Conservation (phyloP, 164 flowering plant genomes). For the Nymphaea thermarum region DNA sequence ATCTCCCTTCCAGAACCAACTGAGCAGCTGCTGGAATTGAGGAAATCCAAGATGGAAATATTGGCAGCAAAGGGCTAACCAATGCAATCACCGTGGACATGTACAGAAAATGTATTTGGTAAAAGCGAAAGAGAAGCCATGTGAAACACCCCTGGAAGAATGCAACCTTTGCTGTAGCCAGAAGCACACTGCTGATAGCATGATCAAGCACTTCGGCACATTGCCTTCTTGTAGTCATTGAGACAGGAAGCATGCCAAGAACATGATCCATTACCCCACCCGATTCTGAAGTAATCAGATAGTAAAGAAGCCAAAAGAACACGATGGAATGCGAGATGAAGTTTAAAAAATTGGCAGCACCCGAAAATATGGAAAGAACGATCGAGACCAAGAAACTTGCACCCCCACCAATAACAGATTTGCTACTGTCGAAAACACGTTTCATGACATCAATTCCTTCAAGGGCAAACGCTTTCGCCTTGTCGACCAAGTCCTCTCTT, state of each 20-base stretch:
- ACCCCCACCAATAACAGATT: slow-evolving; percentile 57
- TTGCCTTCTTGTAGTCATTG: slow-evolving; percentile 38
- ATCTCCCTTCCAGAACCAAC: slow-evolving; percentile 60
- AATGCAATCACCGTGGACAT: slow-evolving; percentile 80
- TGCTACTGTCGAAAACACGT: slow-evolving; percentile 54
- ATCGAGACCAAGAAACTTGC: slow-evolving; percentile 49
- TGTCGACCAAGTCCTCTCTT: slow-evolving; percentile 66
- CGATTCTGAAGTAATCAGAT: slow-evolving; percentile 82
- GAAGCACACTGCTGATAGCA: slow-evolving; percentile 75
- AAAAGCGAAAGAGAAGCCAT: slow-evolving; percentile 86
- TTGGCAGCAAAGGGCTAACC: slow-evolving; percentile 67
- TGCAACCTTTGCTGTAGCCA: slow-evolving; percentile 83
- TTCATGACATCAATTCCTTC: slow-evolving; percentile 63
- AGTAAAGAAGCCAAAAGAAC: slow-evolving; percentile 84
- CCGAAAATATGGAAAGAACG: slow-evolving; percentile 53
- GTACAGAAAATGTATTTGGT: slow-evolving; percentile 71
- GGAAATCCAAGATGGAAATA: slow-evolving; percentile 72
- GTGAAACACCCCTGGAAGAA: slow-evolving; percentile 87
- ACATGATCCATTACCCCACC: slow-evolving; percentile 96
- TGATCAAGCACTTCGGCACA: slow-evolving; percentile 84
- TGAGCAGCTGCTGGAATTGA: slow-evolving; percentile 71
- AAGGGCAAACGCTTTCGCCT: slow-evolving; percentile 68
- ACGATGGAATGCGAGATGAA: slow-evolving; percentile 77
- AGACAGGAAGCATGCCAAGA: slow-evolving; percentile 64
- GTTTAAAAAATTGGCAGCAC: slow-evolving; percentile 81